Evolutionary conservation across 495 filamentous ascomycete species (phyloP).

Genomic region (Xylaria sp.): DNA sequence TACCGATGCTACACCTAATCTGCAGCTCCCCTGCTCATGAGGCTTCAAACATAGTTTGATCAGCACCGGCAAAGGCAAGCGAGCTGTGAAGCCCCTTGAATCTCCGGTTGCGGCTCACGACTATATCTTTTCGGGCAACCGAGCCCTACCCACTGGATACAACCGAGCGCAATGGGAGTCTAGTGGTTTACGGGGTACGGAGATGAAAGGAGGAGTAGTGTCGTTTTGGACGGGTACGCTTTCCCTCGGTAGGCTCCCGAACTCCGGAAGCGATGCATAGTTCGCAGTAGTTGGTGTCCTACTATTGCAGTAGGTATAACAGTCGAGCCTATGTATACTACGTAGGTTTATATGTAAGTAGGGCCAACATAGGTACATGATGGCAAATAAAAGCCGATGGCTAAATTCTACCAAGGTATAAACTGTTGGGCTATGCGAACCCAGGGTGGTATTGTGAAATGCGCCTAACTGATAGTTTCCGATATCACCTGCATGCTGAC

Average conservation of each 20-base stretch:
- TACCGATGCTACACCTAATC: neutral
- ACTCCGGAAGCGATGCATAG: conserved; percentile 1
- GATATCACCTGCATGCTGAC: conserved; percentile 23
- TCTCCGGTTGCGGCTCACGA: conserved; percentile 6
- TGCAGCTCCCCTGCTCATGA: conserved; percentile 4
- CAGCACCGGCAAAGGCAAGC: conserved; percentile 2
- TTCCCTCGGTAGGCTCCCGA: neutral
- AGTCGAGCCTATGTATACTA: neutral
- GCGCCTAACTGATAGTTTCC: conserved; percentile 8
- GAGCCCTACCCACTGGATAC: neutral
- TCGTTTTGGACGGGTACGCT: neutral
- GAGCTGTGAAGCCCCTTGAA: conserved; percentile 15
- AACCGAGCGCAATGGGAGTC: neutral
- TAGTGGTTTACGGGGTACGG: conserved; percentile 8
- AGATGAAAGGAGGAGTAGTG: neutral
- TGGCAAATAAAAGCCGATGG: neutral
- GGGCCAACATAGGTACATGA: neutral
- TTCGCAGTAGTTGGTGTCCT: neutral
- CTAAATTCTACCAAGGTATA: neutral
- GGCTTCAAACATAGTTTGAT: conserved; percentile 15
- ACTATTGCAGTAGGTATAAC: neutral
- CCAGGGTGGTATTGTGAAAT: conserved; percentile 1
- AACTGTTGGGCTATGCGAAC: neutral
- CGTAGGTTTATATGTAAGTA: neutral
- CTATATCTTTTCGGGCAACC: conserved; percentile 4